These are phyloP conservation scores for Talaromyces trachyspermus DNA, from an alignment of 495 filamentous ascomycete species.

Conservation along the genomic window DNA sequence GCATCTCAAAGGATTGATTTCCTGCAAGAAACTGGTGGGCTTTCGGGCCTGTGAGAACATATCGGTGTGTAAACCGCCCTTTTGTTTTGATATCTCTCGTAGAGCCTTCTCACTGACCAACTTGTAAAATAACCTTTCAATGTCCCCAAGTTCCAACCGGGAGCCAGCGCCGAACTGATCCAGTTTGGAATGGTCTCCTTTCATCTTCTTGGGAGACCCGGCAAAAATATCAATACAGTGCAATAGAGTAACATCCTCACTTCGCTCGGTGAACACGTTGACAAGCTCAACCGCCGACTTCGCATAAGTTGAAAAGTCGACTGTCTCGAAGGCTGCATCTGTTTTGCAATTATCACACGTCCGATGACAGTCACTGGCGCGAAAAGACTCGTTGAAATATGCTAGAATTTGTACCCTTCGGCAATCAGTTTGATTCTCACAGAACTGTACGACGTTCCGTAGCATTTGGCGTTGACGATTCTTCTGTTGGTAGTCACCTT, in stretches of 20 bases:
- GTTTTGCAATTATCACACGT: constrained; percentile 85
- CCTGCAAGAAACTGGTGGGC: constrained; percentile 45
- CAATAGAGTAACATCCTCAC: constrained; percentile 42
- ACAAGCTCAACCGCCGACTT: constrained; percentile 60
- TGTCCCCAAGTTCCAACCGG: constrained; percentile 49
- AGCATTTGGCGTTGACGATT: constrained; percentile 79
- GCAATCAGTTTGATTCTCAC: constrained; percentile 81
- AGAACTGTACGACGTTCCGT: constrained; percentile 71
- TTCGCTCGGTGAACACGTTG: constrained; percentile 36
- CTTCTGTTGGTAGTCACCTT: constrained; percentile 70
- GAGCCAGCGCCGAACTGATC: constrained; percentile 48
- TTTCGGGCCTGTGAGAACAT: constrained; percentile 50
- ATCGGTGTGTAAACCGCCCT: constrained; percentile 51
- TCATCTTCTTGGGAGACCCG: constrained; percentile 45
- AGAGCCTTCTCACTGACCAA: constrained; percentile 57
- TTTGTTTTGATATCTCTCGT: constrained; percentile 50
- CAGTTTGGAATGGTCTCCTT: constrained; percentile 38
- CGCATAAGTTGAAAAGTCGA: constrained; percentile 73
- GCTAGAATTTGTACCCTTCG: constrained; percentile 78
- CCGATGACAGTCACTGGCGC: constrained; percentile 57
- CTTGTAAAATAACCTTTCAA: constrained; percentile 58
- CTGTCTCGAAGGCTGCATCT: constrained; percentile 53
- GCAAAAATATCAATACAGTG: constrained; percentile 54
- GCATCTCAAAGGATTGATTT: constrained; percentile 46
- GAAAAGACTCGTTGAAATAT: constrained; percentile 86